phyloP scores from a whole-genome alignment of 1,139 yeast genomes.

The Debaryomyces psychrophilus region DNA sequence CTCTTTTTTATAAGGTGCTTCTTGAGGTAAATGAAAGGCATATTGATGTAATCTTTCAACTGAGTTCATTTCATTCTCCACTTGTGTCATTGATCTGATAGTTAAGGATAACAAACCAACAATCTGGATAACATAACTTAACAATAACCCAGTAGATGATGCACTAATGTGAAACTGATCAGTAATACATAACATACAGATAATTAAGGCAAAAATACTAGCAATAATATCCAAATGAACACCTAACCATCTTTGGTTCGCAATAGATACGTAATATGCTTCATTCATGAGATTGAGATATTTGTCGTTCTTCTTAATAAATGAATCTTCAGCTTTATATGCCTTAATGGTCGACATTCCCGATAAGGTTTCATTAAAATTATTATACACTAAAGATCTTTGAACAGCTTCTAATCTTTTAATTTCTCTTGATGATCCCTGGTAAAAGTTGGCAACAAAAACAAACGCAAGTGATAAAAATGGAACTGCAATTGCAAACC shows the following conservation, averaged over 20 bases:
- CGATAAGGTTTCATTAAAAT: constrained; percentile 48
- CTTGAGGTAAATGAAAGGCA: constrained; percentile 64
- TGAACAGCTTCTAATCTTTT: constrained; percentile 49
- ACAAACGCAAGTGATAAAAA: constrained; percentile 36
- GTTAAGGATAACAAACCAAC: constrained; percentile 48
- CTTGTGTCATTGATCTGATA: constrained; percentile 48
- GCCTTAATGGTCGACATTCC: constrained; percentile 50
- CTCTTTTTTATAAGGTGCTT: constrained; percentile 62
- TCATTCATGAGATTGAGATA: constrained; percentile 46
- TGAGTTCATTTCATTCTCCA: constrained; percentile 52
- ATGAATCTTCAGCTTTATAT: constrained; percentile 34
- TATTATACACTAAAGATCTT: constrained; percentile 49
- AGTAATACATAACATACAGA: constrained; percentile 45
- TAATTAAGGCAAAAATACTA: constrained; percentile 40
- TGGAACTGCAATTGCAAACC: constrained; percentile 51
- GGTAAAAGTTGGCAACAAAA: constrained; percentile 43
- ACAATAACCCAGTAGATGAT: constrained; percentile 47
- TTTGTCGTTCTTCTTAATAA: constrained; percentile 40
- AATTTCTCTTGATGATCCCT: constrained; percentile 48
- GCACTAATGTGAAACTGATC: constrained; percentile 45
- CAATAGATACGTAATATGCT: constrained; percentile 45
- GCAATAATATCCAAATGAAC: constrained; percentile 46
- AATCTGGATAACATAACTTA: constrained; percentile 47
- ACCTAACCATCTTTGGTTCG: constrained; percentile 50
- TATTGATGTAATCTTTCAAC: constrained; percentile 49